Evolutionary conservation across 495 filamentous ascomycete species (phyloP).

Genomic region (Penicillium soppii): DNA sequence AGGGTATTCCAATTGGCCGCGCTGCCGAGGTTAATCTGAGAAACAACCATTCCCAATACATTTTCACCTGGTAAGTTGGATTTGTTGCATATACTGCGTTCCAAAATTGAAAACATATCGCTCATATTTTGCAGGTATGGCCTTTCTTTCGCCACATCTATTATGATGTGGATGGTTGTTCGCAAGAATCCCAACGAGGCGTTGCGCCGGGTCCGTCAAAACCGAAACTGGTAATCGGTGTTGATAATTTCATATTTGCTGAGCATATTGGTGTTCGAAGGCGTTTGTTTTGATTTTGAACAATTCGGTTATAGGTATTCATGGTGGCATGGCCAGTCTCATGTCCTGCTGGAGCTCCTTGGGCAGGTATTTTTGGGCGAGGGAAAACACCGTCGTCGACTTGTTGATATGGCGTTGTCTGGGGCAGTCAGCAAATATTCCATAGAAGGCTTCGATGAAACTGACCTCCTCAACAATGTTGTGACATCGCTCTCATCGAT

Average conservation of each 20-base stretch:
- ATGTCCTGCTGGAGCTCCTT: slow-evolving; percentile 81
- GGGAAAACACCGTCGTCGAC: slow-evolving; percentile 73
- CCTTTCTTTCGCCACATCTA: slow-evolving; percentile 76
- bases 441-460: slow-evolving; percentile 11
- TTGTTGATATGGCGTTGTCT: slow-evolving; percentile 78
- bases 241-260: not conserved
- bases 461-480: slow-evolving; percentile 74
- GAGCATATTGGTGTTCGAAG: slow-evolving; percentile 27
- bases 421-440: slow-evolving; percentile 27
- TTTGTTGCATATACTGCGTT: not conserved
- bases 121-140: slow-evolving; percentile 69
- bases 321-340: slow-evolving; percentile 63
- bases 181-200: slow-evolving; percentile 77
- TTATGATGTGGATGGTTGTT: slow-evolving; percentile 95
- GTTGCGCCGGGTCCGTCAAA: slow-evolving; percentile 72
- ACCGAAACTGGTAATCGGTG: slow-evolving; percentile 70
- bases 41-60: slow-evolving; percentile 97
- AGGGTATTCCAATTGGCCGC: slow-evolving; percentile 91
- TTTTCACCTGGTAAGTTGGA: slow-evolving; percentile 85
- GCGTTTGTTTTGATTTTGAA: slow-evolving; percentile 17
- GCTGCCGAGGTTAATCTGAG: slow-evolving; percentile 87
- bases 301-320: slow-evolving; percentile 19
- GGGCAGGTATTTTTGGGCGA: slow-evolving; percentile 79
- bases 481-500: slow-evolving; percentile 84
- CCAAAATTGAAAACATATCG: not conserved